Evolutionary conservation across 768 basidiomycete species (phyloP).

Genomic region (Suillus subalutaceus): DNA sequence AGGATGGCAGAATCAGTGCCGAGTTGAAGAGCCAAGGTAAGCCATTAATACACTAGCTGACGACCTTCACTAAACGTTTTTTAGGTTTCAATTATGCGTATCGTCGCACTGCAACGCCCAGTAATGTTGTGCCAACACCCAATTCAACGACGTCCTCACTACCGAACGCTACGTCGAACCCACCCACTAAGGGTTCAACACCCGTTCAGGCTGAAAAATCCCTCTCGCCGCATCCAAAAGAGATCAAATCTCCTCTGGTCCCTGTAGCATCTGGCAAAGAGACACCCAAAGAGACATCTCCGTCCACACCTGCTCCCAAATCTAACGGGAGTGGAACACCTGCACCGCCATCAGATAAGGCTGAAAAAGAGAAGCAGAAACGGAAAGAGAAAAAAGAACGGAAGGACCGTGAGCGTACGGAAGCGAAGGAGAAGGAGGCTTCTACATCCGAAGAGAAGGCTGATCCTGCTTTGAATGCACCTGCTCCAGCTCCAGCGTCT

Average conservation of each 20-base stretch:
- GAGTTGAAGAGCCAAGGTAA: constrained; percentile 92
- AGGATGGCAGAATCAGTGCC: constrained; percentile 89
- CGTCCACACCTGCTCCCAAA: constrained; percentile 33
- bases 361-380: constrained; percentile 59
- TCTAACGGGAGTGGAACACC: constrained; percentile 36
- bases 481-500: not conserved
- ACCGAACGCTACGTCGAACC: constrained; percentile 40
- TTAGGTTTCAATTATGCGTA: constrained; percentile 96
- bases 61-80: constrained; percentile 11
- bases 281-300: constrained; percentile 39
- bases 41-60: constrained; percentile 20
- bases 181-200: constrained; percentile 37
- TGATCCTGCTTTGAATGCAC: constrained; percentile 29
- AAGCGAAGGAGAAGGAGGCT: constrained; percentile 40
- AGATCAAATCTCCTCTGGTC: constrained; percentile 38
- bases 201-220: constrained; percentile 40
- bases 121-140: constrained; percentile 58
- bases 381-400: constrained; percentile 66
- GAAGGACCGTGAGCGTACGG: constrained; percentile 55
- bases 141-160: constrained; percentile 57
- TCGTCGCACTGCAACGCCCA: constrained; percentile 66
- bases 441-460: constrained; percentile 33
- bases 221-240: constrained; percentile 32
- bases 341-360: constrained; percentile 44
- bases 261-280: constrained; percentile 30